phyloP scores from a whole-genome alignment of 352 stramenopile genomes.

The Phytopythium montanum region DNA sequence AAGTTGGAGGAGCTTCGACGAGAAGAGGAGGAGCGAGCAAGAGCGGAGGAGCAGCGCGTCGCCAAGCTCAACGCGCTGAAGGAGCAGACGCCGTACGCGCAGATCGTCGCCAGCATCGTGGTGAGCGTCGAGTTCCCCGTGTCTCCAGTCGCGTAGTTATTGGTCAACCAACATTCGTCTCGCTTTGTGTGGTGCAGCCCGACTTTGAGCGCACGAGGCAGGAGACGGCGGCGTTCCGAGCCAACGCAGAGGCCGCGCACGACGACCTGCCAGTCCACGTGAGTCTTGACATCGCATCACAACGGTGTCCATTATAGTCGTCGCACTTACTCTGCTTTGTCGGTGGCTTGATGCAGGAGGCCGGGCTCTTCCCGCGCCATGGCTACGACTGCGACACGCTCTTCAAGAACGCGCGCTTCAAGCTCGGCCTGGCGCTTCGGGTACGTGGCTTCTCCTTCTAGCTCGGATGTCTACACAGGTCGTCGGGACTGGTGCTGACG shows the following conservation, averaged over 20 bases:
- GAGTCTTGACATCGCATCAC: not conserved
- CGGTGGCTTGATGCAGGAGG: slow-evolving; percentile 30
- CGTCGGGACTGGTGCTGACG: not conserved
- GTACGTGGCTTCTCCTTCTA: slow-evolving; percentile 14
- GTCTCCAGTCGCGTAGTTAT: not conserved
- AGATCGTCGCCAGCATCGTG: slow-evolving; percentile 50
- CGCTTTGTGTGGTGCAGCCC: slow-evolving; percentile 20
- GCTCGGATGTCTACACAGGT: not conserved
- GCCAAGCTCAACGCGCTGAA: slow-evolving; percentile 59
- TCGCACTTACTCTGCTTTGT: not conserved
- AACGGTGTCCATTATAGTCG: not conserved
- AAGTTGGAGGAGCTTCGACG: slow-evolving; percentile 46
- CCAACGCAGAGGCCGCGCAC: slow-evolving; percentile 60
- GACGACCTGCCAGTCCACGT: slow-evolving; percentile 54
- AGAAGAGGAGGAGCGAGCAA: slow-evolving; percentile 21
- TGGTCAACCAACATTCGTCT: not conserved
- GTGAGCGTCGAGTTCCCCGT: slow-evolving; percentile 18
- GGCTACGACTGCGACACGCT: slow-evolving; percentile 75
- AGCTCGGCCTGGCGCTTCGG: slow-evolving; percentile 66
- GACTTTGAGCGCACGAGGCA: slow-evolving; percentile 65
- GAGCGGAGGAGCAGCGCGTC: slow-evolving; percentile 30
- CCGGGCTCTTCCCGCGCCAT: slow-evolving; percentile 62
- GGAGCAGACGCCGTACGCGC: slow-evolving; percentile 63
- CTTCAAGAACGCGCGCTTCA: slow-evolving; percentile 82
- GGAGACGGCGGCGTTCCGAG: slow-evolving; percentile 61